Conservation (phyloP, 805 yeast genomes). For the Yarrowia yakushimensis region DNA sequence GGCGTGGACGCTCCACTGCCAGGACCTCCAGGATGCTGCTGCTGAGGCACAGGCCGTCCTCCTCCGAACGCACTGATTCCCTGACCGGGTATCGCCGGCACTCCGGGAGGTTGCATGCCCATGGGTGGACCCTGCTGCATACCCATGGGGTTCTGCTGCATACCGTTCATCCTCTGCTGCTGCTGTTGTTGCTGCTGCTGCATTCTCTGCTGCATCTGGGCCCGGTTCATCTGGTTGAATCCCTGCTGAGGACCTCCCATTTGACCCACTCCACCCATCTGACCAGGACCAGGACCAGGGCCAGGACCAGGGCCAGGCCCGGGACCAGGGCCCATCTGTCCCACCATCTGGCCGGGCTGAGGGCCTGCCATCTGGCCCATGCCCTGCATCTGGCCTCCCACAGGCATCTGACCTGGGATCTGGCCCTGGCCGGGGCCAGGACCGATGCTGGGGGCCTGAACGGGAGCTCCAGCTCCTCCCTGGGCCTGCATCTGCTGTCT, state of each 20-base stretch:
- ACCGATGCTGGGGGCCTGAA: constrained; percentile 1
- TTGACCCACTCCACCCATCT: not conserved
- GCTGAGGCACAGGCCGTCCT: not conserved
- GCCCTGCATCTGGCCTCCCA: constrained; percentile 21
- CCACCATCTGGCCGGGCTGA: not conserved
- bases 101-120: constrained; percentile 25
- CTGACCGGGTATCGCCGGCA: constrained; percentile 22
- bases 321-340: constrained; percentile 15
- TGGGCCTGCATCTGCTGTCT: constrained; percentile 39
- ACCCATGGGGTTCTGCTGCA: constrained; percentile 27
- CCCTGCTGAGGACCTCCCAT: constrained; percentile 26
- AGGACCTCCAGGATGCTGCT: constrained; percentile 3
- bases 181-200: constrained; percentile 29
- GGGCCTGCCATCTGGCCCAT: not conserved
- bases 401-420: constrained; percentile 29
- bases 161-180: constrained; percentile 34
- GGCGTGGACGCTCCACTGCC: not conserved
- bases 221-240: constrained; percentile 24
- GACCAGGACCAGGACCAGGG: not conserved
- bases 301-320: not conserved
- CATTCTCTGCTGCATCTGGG: constrained; percentile 21
- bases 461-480: constrained; percentile 2
- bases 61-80: constrained; percentile 8
- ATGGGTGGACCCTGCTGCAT: constrained; percentile 17
- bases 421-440: constrained; percentile 28